Evolutionary conservation across 2,329 filamentous ascomycete species (phyloP).

Genomic region (Cadophora malorum): DNA sequence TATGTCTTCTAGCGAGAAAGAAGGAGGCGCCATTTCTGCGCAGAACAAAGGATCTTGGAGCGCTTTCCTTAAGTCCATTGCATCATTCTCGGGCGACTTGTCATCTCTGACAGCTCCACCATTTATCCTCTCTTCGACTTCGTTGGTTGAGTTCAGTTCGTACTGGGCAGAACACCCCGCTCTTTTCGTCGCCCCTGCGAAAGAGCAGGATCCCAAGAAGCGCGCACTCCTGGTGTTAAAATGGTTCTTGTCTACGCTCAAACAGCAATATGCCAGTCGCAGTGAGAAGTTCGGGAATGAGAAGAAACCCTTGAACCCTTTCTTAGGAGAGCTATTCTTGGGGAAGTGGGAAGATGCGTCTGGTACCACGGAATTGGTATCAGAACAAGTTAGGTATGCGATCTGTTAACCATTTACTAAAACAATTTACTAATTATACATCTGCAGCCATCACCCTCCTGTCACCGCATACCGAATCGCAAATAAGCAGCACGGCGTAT

Average conservation of each 20-base stretch:
- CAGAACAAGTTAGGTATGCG: conserved; percentile 84
- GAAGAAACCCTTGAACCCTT: conserved; percentile 98
- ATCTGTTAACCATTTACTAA: neutral
- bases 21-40: conserved; percentile 42
- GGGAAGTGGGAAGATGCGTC: conserved; percentile 86
- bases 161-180: conserved; percentile 83
- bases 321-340: conserved; percentile 92
- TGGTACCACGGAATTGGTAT: conserved; percentile 84
- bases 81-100: conserved; percentile 82
- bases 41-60: conserved; percentile 45
- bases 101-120: conserved; percentile 82
- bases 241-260: conserved; percentile 94
- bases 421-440: conserved; percentile 22
- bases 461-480: conserved; percentile 93
- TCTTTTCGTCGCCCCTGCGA: conserved; percentile 81
- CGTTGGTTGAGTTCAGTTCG: conserved; percentile 79
- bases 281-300: conserved; percentile 87
- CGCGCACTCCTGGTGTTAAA: conserved; percentile 87
- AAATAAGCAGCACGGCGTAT: conserved; percentile 83
- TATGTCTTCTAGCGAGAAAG: conserved; percentile 43
- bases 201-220: conserved; percentile 80
- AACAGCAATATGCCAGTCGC: conserved; percentile 78
- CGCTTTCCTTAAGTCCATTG: conserved; percentile 63
- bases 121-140: conserved; percentile 81
- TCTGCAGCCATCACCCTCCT: conserved; percentile 80